Evolutionary conservation across 2,329 filamentous ascomycete species (phyloP).

Genomic region (Kalmusia sp.): DNA sequence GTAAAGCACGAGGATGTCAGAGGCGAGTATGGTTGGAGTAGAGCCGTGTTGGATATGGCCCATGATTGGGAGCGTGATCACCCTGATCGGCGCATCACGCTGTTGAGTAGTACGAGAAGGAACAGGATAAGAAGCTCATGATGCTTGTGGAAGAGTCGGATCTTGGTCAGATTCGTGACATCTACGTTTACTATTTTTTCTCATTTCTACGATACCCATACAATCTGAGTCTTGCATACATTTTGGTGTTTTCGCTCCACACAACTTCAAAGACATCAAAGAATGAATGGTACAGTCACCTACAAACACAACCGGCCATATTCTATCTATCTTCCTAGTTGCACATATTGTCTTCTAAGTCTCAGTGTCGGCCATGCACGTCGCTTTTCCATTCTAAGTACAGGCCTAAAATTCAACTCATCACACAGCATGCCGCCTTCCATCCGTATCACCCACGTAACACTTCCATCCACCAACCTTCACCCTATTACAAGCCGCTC

Average conservation of each 20-base stretch:
- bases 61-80: slow-evolving; percentile 32
- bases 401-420: too few species aligned
- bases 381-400: too few species aligned
- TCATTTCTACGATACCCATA: slow-evolving; percentile 2
- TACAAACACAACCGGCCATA: too few species aligned
- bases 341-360: too few species aligned
- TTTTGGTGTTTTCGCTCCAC: too few species aligned
- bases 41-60: slow-evolving; percentile 57
- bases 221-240: background rate
- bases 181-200: background rate
- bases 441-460: background rate
- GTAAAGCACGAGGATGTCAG: slow-evolving; percentile 68
- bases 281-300: too few species aligned
- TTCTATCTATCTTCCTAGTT: too few species aligned
- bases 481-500: background rate
- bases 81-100: slow-evolving; percentile 16
- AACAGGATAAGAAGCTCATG: slow-evolving; percentile 12
- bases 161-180: slow-evolving; percentile 19
- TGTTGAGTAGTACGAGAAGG: slow-evolving; percentile 5
- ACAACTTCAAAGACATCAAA: too few species aligned
- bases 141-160: background rate
- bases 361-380: too few species aligned
- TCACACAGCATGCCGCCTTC: background rate
- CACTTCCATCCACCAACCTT: background rate
- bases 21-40: slow-evolving; percentile 73